phyloP scores from a whole-genome alignment of 2,329 filamentous ascomycete species.

The Verticillium dahliae region DNA sequence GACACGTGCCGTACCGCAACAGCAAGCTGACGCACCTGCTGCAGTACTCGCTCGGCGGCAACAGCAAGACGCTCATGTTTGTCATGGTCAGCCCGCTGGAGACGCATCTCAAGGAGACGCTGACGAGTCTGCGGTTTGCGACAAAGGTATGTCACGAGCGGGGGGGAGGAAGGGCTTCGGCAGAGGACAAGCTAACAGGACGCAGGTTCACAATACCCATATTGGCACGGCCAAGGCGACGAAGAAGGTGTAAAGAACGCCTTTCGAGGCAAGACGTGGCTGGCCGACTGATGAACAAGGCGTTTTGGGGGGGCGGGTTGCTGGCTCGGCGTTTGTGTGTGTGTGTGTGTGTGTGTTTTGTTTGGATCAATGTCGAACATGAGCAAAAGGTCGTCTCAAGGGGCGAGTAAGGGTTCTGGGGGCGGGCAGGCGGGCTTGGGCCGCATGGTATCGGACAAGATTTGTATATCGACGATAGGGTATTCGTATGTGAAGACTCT shows the following conservation, averaged over 20 bases:
- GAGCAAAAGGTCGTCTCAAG: background rate
- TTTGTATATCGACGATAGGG: background rate
- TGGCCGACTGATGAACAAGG: background rate
- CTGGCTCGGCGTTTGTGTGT: background rate
- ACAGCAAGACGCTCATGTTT: slow-evolving; percentile 98
- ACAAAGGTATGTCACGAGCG: slow-evolving; percentile 61
- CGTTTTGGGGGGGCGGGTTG: background rate
- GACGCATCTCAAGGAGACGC: slow-evolving; percentile 83
- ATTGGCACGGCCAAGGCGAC: slow-evolving; percentile 82
- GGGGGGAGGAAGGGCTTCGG: background rate
- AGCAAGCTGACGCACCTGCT: slow-evolving; percentile 94
- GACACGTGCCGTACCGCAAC: slow-evolving; percentile 89
- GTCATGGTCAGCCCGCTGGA: slow-evolving; percentile 95
- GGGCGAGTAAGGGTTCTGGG: background rate
- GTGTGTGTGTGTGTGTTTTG: background rate
- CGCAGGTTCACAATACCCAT: slow-evolving; percentile 76
- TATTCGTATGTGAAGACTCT: background rate
- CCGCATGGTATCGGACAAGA: background rate
- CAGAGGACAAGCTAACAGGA: slow-evolving; percentile 5
- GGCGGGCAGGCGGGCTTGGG: background rate
- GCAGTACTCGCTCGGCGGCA: slow-evolving; percentile 90
- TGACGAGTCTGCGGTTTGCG: slow-evolving; percentile 92
- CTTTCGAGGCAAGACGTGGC: background rate
- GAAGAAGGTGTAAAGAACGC: slow-evolving; percentile 39
- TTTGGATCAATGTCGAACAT: background rate